These are phyloP conservation scores for Colletotrichum eremochloae DNA, from an alignment of 2,329 filamentous ascomycete species.

Conservation along the genomic window DNA sequence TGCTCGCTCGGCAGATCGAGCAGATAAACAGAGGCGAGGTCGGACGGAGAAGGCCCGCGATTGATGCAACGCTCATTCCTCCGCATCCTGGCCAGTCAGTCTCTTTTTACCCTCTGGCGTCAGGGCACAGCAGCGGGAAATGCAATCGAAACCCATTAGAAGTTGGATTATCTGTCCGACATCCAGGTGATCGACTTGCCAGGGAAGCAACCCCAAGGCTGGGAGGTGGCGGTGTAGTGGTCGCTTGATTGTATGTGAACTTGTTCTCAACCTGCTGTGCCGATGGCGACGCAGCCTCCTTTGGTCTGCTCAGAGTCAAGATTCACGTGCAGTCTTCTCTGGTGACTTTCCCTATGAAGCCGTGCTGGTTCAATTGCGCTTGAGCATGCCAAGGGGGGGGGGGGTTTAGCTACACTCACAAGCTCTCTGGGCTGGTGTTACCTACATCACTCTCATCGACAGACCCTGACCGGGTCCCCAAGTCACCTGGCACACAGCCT, in stretches of 20 bases:
- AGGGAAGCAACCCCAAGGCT: background rate
- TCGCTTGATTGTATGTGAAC: background rate
- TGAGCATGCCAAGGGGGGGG: background rate
- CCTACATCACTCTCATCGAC: background rate
- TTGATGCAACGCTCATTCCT: background rate
- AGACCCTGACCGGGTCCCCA: background rate
- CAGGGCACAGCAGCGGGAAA: background rate
- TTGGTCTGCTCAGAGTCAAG: background rate
- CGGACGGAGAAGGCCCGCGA: background rate
- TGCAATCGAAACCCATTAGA: background rate
- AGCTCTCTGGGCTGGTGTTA: background rate
- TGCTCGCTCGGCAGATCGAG: background rate
- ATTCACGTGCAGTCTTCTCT: background rate
- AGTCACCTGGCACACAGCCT: too few relatives aligned
- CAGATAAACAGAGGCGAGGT: background rate
- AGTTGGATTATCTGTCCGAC: background rate
- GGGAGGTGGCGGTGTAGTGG: background rate
- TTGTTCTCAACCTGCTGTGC: background rate
- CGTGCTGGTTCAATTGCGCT: background rate
- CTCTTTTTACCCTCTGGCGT: background rate
- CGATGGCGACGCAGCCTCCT: background rate
- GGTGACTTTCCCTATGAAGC: background rate
- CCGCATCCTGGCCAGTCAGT: background rate
- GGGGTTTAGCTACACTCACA: background rate
- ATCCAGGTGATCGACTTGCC: background rate